These are phyloP conservation scores for Diutina sp. DNA, from an alignment of 1,139 yeast genomes.

Conservation along the genomic window DNA sequence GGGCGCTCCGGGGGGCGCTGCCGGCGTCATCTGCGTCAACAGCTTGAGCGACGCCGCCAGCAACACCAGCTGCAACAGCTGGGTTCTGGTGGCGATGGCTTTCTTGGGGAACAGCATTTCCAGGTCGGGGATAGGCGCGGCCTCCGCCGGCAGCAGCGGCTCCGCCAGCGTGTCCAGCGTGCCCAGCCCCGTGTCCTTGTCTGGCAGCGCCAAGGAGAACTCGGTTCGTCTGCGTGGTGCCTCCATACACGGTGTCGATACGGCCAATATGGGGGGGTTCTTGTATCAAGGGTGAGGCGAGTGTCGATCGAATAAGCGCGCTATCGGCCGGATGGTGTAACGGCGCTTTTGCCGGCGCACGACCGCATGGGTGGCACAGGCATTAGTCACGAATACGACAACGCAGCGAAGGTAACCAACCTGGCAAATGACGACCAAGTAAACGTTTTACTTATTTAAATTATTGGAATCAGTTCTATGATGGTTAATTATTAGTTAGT, in stretches of 20 bases:
- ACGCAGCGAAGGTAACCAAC: too few relatives aligned
- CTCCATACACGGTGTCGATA: background rate
- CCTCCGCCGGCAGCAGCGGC: background rate
- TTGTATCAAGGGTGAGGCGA: background rate
- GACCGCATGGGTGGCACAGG: background rate
- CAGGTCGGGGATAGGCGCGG: background rate
- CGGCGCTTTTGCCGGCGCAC: background rate
- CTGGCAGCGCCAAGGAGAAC: constrained; percentile 1
- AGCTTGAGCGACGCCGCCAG: constrained; percentile 48
- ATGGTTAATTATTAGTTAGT: too few relatives aligned
- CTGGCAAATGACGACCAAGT: too few relatives aligned
- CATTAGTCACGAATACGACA: too few relatives aligned
- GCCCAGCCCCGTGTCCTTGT: background rate
- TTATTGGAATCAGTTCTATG: too few relatives aligned
- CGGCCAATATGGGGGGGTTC: background rate
- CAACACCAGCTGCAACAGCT: constrained; percentile 52
- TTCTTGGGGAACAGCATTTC: constrained; percentile 1
- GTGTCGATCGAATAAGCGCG: background rate
- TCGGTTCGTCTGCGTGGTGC: constrained; percentile 1
- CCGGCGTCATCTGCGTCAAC: constrained; percentile 15
- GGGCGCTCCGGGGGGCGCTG: constrained; percentile 9
- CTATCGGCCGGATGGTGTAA: background rate
- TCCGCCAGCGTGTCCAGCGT: background rate
- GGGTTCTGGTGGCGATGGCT: constrained; percentile 23
- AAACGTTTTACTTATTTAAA: too few relatives aligned